Base-by-base conservation (phyloP, 192 early-diverging fungal genomes). In the Diversispora eburnea region DNA sequence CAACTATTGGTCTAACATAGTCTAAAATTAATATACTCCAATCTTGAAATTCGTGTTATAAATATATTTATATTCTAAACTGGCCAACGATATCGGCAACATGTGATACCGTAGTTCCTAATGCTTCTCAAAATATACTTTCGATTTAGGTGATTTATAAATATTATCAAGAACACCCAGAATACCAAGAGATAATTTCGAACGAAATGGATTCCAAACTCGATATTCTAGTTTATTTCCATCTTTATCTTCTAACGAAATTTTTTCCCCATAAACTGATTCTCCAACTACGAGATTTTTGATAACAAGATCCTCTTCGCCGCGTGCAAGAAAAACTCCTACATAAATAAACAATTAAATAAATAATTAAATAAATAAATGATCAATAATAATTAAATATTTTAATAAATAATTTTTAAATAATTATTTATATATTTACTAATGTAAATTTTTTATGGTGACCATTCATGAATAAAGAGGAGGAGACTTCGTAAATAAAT, bases 161-260 rank as follows among this genome's bases (percentile, higher is more conserved):
- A 99, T 93, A 82, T 97, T 79, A 83, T 99, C 97, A 65, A 98
- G 81, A 88, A 95, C 95, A 77, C 96, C 95, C 13, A 99, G 89
- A 62, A 99, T 89, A 83, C 94, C 95, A 70, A 95, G 95, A 61
- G 97, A 95, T 52, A 99, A 79, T 90, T 99, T 99, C 77, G 95
- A 98, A 77, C 97, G 88, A 92, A 99, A 99, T 74, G 97, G 97
- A 82, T 99, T 99, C 97, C 97, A 99, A 69, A 99, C 94, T 74
- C 97, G 90, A 85, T 99, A 99, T 84, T 99, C 97, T 48, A 90
- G 90, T 84, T 99, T 99, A 77, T 92, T 91, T 69, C 94, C 94
- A 61, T 99, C 97, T 67, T 88, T 80, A 67, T 95, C 95, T 75
- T 99, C 97, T 7, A 98, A 91, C 2, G 92, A 90, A 78, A 99